These are phyloP conservation scores for Tagetes patula DNA, from an alignment of 129 eudicot species.

Conservation along the genomic window DNA sequence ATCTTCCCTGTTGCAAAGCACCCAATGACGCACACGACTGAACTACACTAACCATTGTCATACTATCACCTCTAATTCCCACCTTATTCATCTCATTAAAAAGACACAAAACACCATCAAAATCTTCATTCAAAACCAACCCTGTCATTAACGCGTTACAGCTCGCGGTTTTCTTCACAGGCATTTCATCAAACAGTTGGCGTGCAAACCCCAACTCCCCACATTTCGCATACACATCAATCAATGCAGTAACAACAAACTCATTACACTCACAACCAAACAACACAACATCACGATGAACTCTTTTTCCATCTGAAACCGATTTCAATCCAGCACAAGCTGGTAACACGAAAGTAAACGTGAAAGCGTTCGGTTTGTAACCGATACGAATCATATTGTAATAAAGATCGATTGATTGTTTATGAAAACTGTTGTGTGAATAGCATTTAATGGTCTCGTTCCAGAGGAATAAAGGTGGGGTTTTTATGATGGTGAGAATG, in stretches of 20 bases:
- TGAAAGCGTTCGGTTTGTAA: constrained; percentile 33
- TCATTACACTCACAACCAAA: constrained; percentile 33
- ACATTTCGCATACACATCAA: constrained; percentile 53
- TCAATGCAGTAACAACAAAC: constrained; percentile 40
- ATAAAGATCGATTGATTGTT: constrained; percentile 33
- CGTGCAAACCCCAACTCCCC: constrained; percentile 35
- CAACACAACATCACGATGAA: constrained; percentile 27
- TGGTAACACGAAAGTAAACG: constrained; percentile 39
- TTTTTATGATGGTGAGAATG: constrained; percentile 4
- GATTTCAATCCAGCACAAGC: constrained; percentile 36
- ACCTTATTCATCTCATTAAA: constrained; percentile 30
- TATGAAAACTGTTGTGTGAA: constrained; percentile 15
- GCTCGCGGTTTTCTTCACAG: constrained; percentile 29
- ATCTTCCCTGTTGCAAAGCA: constrained; percentile 42
- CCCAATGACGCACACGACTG: constrained; percentile 34
- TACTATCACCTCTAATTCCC: constrained; percentile 17
- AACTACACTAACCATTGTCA: constrained; percentile 34
- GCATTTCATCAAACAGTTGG: constrained; percentile 37
- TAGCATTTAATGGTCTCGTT: constrained; percentile 33
- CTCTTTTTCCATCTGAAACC: constrained; percentile 17
- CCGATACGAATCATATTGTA: constrained; percentile 25
- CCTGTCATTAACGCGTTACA: constrained; percentile 36
- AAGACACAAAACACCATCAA: constrained; percentile 17
- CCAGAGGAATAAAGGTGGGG: constrained; percentile 37
- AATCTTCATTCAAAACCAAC: constrained; percentile 21